phyloP scores from a whole-genome alignment of 768 basidiomycete genomes.

The Zangia roseola region DNA sequence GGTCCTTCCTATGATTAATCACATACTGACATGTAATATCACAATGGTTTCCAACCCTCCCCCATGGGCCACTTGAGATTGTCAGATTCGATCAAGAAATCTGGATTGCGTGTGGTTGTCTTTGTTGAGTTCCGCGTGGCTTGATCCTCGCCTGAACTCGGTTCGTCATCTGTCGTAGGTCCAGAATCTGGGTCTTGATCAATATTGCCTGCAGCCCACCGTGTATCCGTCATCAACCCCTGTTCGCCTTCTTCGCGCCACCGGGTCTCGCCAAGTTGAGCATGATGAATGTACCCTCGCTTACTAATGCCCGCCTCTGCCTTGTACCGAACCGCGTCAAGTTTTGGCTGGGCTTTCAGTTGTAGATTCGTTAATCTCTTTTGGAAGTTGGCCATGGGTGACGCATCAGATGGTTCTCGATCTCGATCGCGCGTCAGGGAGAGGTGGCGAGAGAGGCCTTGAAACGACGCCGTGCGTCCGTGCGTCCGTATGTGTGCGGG shows the following conservation, averaged over 20 bases:
- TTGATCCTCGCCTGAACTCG: slow-evolving; percentile 19
- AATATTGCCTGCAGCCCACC: slow-evolving; percentile 30
- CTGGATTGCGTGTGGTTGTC: slow-evolving; percentile 1
- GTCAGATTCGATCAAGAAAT: slow-evolving; percentile 35
- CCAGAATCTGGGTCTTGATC: slow-evolving; percentile 19
- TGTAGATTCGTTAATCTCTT: slow-evolving; percentile 41
- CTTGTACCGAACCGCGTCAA: slow-evolving; percentile 67
- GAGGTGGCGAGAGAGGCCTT: slow-evolving; percentile 37
- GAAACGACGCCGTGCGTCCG: slow-evolving; percentile 19
- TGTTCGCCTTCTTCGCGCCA: slow-evolving; percentile 37
- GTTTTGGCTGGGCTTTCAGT: slow-evolving; percentile 45
- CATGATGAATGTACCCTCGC: slow-evolving; percentile 53
- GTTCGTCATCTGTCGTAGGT: slow-evolving; percentile 28
- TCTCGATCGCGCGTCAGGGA: slow-evolving; percentile 33
- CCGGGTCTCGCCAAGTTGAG: slow-evolving; percentile 22
- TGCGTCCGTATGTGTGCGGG: slow-evolving; percentile 14
- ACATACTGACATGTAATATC: slow-evolving; percentile 4
- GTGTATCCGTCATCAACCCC: slow-evolving; percentile 38
- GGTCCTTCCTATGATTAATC: not conserved
- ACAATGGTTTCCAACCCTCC: slow-evolving; percentile 52
- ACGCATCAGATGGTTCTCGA: slow-evolving; percentile 21
- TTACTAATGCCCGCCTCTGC: slow-evolving; percentile 66
- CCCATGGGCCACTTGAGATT: slow-evolving; percentile 61
- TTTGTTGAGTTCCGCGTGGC: not conserved
- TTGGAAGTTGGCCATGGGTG: slow-evolving; percentile 42